Evolutionary conservation across 1,284 basidiomycete species (phyloP).

Genomic region (Mycosarcoma mackinlayi): DNA sequence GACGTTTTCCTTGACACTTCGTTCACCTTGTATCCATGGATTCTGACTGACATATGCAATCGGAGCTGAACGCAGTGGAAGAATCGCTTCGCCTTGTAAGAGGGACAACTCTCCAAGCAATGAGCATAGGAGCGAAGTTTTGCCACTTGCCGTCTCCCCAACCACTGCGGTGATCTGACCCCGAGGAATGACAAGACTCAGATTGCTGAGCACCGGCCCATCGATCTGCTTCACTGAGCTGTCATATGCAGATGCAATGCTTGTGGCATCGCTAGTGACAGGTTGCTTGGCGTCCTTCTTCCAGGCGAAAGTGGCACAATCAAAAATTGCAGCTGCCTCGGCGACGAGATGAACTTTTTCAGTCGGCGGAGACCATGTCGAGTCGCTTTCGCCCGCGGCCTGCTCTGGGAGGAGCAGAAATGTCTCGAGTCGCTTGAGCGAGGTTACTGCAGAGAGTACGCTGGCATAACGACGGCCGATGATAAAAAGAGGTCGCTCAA

Average conservation of each 20-base stretch:
- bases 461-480: slow-evolving; percentile 43
- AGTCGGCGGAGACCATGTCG: not conserved
- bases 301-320: slow-evolving; percentile 10
- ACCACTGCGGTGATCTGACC: slow-evolving; percentile 17
- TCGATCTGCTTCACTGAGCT: not conserved
- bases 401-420: slow-evolving; percentile 29
- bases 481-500: slow-evolving; percentile 43
- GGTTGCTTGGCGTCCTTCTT: not conserved
- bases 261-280: not conserved
- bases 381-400: not conserved
- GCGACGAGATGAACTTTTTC: not conserved
- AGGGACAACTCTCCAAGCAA: slow-evolving; percentile 38
- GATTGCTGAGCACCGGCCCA: slow-evolving; percentile 1
- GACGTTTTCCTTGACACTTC: slow-evolving; percentile 45
- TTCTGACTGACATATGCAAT: slow-evolving; percentile 40
- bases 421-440: slow-evolving; percentile 43
- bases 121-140: slow-evolving; percentile 43
- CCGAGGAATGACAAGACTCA: slow-evolving; percentile 10
- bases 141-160: slow-evolving; percentile 37
- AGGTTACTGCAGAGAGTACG: slow-evolving; percentile 42
- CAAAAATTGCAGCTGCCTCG: slow-evolving; percentile 8
- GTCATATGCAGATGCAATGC: not conserved
- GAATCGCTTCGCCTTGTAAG: slow-evolving; percentile 6
- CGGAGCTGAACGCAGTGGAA: slow-evolving; percentile 7
- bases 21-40: slow-evolving; percentile 37